A percentile compares a stretch with the other conserved stretches of the same genome.
Evolutionary conservation across 1,139 yeast genomes (phyloP).

Genomic region (Suhomyces taliae): DNA sequence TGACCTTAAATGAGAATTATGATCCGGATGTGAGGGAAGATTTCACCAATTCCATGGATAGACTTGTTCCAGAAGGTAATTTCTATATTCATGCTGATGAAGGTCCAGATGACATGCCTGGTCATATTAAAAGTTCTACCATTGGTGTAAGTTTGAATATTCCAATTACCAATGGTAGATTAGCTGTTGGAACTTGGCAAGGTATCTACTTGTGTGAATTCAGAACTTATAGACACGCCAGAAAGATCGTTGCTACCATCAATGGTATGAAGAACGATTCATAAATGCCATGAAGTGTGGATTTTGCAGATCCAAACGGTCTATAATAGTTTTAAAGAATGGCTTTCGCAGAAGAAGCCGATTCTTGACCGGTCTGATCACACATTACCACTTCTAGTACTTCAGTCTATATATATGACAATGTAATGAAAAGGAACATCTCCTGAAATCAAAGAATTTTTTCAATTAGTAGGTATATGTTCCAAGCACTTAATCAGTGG

Average conservation of each 20-base stretch:
- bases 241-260: slow-evolving; percentile 71
- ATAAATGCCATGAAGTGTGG: not conserved
- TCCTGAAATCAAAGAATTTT: too few relatives aligned
- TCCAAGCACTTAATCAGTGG: not conserved
- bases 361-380: too few relatives aligned
- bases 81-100: slow-evolving; percentile 68
- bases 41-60: slow-evolving; percentile 61
- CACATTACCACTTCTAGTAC: too few relatives aligned
- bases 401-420: too few relatives aligned
- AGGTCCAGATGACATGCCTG: slow-evolving; percentile 84
- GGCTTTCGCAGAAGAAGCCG: too few relatives aligned
- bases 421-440: too few relatives aligned
- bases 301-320: too few relatives aligned
- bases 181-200: slow-evolving; percentile 84
- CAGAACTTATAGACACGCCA: slow-evolving; percentile 59
- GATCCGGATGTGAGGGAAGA: slow-evolving; percentile 77
- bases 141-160: slow-evolving; percentile 66
- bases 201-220: slow-evolving; percentile 78
- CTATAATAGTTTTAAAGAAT: not conserved
- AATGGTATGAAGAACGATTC: slow-evolving; percentile 49
- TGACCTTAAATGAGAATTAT: slow-evolving; percentile 76
- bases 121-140: slow-evolving; percentile 67
- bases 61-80: slow-evolving; percentile 70
- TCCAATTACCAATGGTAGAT: slow-evolving; percentile 66
- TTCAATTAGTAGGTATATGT: too few relatives aligned